Evolutionary conservation across 108 stramenopile genomes (phyloP).

Genomic region (Pseudonitzschia multistriata): DNA sequence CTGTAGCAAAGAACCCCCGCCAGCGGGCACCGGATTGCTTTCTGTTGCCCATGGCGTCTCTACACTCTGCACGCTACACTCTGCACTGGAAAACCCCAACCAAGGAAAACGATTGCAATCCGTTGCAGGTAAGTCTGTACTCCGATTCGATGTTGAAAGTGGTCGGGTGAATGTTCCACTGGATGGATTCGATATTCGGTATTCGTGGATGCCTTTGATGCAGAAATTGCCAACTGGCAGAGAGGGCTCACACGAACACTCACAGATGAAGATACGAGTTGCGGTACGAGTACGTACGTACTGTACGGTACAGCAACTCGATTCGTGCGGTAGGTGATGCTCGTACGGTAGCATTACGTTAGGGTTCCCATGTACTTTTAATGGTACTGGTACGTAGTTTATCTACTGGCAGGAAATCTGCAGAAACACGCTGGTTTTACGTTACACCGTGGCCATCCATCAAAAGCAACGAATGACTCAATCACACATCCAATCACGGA

Average conservation of each 20-base stretch:
- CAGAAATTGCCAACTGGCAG: not conserved
- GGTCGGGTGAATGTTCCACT: not conserved
- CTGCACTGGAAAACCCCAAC: not conserved
- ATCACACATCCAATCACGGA: not conserved
- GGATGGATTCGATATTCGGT: not conserved
- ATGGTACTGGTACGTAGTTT: no score
- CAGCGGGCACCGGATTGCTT: not conserved
- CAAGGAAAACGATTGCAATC: not conserved
- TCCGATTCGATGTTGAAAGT: not conserved
- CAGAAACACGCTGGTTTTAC: no score
- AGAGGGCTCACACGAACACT: no score
- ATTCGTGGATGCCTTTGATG: not conserved
- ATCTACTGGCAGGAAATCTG: no score
- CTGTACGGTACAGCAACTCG: no score
- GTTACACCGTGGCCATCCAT: not conserved
- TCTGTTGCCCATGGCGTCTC: not conserved
- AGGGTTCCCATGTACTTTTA: no score
- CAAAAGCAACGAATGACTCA: not conserved
- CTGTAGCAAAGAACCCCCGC: not conserved
- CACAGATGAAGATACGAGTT: not conserved
- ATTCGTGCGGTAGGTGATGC: no score
- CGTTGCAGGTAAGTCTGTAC: no score
- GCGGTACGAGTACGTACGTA: no score
- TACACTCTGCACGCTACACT: not conserved
- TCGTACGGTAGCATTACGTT: no score